Evolutionary conservation across 2,329 filamentous ascomycete species (phyloP).

Genomic region (Aschersonia sp.): DNA sequence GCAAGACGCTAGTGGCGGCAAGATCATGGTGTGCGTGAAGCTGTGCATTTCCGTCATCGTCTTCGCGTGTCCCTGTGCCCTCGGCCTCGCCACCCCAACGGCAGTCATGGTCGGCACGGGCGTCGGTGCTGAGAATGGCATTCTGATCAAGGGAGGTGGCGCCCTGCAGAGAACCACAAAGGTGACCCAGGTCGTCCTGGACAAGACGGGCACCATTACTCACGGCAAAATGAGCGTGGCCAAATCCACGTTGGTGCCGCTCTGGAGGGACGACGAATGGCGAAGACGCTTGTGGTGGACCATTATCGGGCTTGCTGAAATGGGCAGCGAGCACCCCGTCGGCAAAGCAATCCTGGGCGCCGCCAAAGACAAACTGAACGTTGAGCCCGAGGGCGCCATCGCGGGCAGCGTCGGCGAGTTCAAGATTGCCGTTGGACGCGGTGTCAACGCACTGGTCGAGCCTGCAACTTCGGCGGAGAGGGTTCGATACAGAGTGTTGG

Average conservation of each 20-base stretch:
- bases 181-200: slow-evolving; percentile 77
- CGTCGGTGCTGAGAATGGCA: slow-evolving; percentile 86
- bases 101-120: slow-evolving; percentile 99
- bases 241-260: slow-evolving; percentile 46
- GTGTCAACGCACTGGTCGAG: slow-evolving; percentile 70
- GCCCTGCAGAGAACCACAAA: slow-evolving; percentile 83
- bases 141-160: slow-evolving; percentile 92
- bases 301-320: slow-evolving; percentile 88
- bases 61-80: slow-evolving; percentile 90
- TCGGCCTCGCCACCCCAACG: slow-evolving; percentile 91
- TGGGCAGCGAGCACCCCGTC: slow-evolving; percentile 89
- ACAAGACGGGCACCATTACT: slow-evolving; percentile 93
- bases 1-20: slow-evolving; percentile 67
- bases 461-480: slow-evolving; percentile 55
- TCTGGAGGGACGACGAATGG: slow-evolving; percentile 57
- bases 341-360: slow-evolving; percentile 71
- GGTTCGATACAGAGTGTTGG: slow-evolving; percentile 60
- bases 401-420: slow-evolving; percentile 82
- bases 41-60: slow-evolving; percentile 98
- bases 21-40: slow-evolving; percentile 91
- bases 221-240: slow-evolving; percentile 92
- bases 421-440: slow-evolving; percentile 66
- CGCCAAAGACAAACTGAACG: slow-evolving; percentile 60
- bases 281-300: slow-evolving; percentile 80
- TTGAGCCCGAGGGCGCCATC: slow-evolving; percentile 58